These are phyloP conservation scores for Trametopsis cervina DNA, from an alignment of 768 basidiomycete genomes.

Conservation along the genomic window DNA sequence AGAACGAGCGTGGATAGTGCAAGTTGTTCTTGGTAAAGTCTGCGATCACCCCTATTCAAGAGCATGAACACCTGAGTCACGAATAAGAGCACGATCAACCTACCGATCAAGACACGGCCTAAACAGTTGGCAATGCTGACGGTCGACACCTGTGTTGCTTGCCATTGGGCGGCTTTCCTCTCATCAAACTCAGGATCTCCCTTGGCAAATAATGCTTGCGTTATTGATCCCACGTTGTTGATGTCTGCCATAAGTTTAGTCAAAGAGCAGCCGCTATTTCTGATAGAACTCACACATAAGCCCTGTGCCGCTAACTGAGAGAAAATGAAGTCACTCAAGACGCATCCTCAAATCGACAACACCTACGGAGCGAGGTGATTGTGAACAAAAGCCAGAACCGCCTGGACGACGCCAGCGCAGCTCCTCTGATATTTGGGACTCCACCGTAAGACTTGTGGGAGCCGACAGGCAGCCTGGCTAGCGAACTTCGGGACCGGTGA, in stretches of 20 bases:
- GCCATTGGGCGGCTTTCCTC: conserved; percentile 63
- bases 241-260: conserved; percentile 43
- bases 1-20: conserved; percentile 58
- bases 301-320: conserved; percentile 62
- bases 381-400: conserved; percentile 63
- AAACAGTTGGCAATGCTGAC: conserved; percentile 77
- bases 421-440: conserved; percentile 47
- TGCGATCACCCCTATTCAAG: conserved; percentile 50
- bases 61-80: neutral
- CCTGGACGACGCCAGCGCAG: conserved; percentile 36
- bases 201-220: conserved; percentile 60
- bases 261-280: neutral
- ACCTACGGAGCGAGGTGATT: conserved; percentile 52
- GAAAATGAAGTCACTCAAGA: conserved; percentile 2
- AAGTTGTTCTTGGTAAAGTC: conserved; percentile 56
- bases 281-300: conserved; percentile 53
- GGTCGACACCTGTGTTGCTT: conserved; percentile 78
- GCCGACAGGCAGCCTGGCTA: conserved; percentile 12
- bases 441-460: conserved; percentile 13
- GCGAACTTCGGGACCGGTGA: conserved; percentile 16
- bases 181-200: conserved; percentile 58
- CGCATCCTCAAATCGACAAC: neutral
- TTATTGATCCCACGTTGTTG: conserved; percentile 80
- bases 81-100: conserved; percentile 2
- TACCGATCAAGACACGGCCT: conserved; percentile 75